These are phyloP conservation scores for Didymella pinodella DNA, from an alignment of 2,329 filamentous ascomycete genomes.

Conservation along the genomic window DNA sequence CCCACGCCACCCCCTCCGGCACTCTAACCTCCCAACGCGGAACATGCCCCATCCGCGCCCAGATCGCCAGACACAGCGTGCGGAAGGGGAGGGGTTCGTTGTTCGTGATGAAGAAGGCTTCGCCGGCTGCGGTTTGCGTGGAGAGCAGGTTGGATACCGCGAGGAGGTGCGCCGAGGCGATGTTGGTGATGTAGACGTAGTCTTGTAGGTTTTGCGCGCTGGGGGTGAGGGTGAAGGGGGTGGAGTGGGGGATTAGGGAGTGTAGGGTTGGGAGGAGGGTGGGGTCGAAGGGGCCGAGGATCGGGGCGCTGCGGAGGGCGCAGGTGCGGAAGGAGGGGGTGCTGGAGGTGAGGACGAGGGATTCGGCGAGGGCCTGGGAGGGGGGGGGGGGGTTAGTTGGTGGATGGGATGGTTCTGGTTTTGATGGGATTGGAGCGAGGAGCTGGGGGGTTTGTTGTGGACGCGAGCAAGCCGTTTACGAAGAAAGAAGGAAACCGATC, in stretches of 20 bases:
- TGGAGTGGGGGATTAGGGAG: conserved; percentile 73
- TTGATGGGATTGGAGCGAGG: no score
- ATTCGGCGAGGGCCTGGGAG: conserved; percentile 80
- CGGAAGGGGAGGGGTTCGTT: conserved; percentile 89
- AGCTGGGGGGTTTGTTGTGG: no score
- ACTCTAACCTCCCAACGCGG: conserved; percentile 60
- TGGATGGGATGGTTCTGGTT: no score
- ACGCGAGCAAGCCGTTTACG: no score
- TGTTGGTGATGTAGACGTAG: conserved; percentile 73
- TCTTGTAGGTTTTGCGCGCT: conserved; percentile 67
- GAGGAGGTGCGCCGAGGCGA: conserved; percentile 82
- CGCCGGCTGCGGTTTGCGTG: conserved; percentile 69
- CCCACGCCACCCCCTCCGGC: conserved; percentile 58
- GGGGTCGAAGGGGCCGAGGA: conserved; percentile 89
- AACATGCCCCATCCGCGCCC: conserved; percentile 67
- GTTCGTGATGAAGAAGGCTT: conserved; percentile 91
- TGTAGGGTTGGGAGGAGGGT: conserved; percentile 78
- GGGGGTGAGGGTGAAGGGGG: conserved; percentile 78
- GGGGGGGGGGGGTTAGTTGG: not conserved
- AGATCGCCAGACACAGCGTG: conserved; percentile 83
- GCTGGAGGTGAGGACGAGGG: conserved; percentile 79
- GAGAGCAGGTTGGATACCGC: conserved; percentile 76
- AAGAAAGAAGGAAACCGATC: not conserved
- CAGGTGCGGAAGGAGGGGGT: conserved; percentile 72
- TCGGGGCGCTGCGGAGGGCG: conserved; percentile 83